Conservation (phyloP, 169 alveolate genomes). For the Cryptosporidium baileyi region DNA sequence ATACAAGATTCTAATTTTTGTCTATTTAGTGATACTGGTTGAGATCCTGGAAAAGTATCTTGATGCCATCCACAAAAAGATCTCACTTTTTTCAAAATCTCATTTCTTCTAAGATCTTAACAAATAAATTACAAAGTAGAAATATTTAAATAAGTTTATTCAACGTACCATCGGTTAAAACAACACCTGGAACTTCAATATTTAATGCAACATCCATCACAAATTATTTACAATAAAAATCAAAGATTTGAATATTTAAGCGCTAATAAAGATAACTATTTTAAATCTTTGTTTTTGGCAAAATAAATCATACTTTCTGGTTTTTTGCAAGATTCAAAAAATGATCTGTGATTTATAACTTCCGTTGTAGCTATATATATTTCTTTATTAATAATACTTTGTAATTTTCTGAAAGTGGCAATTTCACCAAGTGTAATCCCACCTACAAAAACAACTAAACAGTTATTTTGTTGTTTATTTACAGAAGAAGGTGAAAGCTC, state of each 20-base stretch:
- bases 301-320: constrained; percentile 21
- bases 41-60: constrained; percentile 87
- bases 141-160: background rate
- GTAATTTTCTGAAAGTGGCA: constrained; percentile 71
- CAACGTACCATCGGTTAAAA: constrained; percentile 50
- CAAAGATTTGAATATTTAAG: background rate
- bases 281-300: background rate
- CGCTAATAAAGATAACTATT: background rate
- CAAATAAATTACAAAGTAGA: background rate
- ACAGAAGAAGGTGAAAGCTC: background rate
- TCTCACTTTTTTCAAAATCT: constrained; percentile 71
- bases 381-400: constrained; percentile 20
- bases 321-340: constrained; percentile 39
- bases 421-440: constrained; percentile 79
- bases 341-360: constrained; percentile 35
- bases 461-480: background rate
- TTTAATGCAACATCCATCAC: constrained; percentile 42
- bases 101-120: constrained; percentile 1
- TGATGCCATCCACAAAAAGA: constrained; percentile 83
- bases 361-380: constrained; percentile 60
- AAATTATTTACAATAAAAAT: background rate
- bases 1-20: constrained; percentile 70
- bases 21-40: constrained; percentile 86
- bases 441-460: constrained; percentile 75
- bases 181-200: constrained; percentile 47